Evolutionary conservation across 768 basidiomycete genomes (phyloP).

Genomic region (Tulasnella sp.): DNA sequence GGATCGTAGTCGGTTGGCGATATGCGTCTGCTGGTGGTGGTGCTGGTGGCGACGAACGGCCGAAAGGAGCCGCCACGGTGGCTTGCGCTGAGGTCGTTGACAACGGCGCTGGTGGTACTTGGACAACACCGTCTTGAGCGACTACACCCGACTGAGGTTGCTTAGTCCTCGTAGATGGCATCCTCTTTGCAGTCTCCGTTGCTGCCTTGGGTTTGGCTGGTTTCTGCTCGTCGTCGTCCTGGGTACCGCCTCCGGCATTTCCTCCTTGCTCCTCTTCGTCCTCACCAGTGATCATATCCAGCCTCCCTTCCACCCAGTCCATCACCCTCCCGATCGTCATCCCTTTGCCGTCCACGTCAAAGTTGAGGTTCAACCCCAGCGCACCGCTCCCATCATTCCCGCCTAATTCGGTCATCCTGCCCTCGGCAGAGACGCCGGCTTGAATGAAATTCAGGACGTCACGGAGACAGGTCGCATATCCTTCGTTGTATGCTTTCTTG

Average conservation of each 20-base stretch:
- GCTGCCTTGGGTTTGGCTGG: not conserved
- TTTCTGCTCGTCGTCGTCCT: constrained; percentile 6
- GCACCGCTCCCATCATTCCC: constrained; percentile 44
- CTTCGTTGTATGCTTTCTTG: constrained; percentile 72
- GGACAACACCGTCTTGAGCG: not conserved
- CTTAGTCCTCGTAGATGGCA: not conserved
- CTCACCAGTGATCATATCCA: constrained; percentile 67
- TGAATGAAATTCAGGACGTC: constrained; percentile 77
- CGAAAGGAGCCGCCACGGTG: not conserved
- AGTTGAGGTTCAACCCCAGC: constrained; percentile 8
- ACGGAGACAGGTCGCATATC: constrained; percentile 71
- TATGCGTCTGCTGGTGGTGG: not conserved
- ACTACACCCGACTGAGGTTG: not conserved
- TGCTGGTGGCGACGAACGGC: not conserved
- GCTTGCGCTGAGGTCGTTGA: not conserved
- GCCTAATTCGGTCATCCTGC: constrained; percentile 37
- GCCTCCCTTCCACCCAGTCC: constrained; percentile 77
- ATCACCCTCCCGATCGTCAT: constrained; percentile 72
- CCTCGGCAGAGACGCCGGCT: constrained; percentile 63
- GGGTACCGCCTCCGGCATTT: not conserved
- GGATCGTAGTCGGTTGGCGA: not conserved
- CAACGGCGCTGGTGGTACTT: not conserved
- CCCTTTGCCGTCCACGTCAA: constrained; percentile 14
- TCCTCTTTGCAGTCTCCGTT: not conserved
- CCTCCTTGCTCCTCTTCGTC: constrained; percentile 66